phyloP scores from a whole-genome alignment of 2,329 filamentous ascomycete genomes.

The Fusarium sp. region DNA sequence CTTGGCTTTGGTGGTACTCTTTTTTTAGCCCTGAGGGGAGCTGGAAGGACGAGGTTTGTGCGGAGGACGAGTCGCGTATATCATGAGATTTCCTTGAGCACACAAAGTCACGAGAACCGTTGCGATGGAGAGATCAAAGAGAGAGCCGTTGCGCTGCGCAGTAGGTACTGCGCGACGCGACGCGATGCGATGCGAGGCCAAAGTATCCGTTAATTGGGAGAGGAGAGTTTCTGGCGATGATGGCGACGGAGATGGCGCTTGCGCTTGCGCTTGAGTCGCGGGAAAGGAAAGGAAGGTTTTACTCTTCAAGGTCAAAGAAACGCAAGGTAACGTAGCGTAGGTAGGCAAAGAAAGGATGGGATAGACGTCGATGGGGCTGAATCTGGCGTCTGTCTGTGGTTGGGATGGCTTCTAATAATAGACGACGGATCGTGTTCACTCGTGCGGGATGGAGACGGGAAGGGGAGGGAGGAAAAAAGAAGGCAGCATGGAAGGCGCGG shows the following conservation, averaged over 20 bases:
- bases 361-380: conserved; percentile 47
- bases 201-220: conserved; percentile 1
- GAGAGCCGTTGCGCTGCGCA: conserved; percentile 31
- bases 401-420: conserved; percentile 48
- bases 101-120: neutral
- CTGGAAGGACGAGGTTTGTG: conserved; percentile 17
- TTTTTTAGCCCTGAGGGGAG: conserved; percentile 36
- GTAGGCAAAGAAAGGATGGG: conserved; percentile 7
- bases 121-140: conserved; percentile 13
- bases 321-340: conserved; percentile 6
- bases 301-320: neutral
- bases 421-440: conserved; percentile 48
- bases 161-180: conserved; percentile 17
- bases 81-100: conserved; percentile 15
- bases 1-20: conserved; percentile 19
- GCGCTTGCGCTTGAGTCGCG: conserved; percentile 25
- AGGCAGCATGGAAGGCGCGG: conserved; percentile 40
- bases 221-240: no score
- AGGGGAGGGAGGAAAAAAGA: conserved; percentile 41
- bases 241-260: conserved; percentile 9
- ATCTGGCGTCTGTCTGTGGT: conserved; percentile 45
- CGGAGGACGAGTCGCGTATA: conserved; percentile 22
- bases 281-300: neutral
- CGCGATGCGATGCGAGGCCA: conserved; percentile 13
- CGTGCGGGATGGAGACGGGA: conserved; percentile 37